Evolutionary conservation across 1,139 yeast genomes (phyloP), one percentile per base, ranked within the genome.

Genomic region (Pichia sp.): DNA sequence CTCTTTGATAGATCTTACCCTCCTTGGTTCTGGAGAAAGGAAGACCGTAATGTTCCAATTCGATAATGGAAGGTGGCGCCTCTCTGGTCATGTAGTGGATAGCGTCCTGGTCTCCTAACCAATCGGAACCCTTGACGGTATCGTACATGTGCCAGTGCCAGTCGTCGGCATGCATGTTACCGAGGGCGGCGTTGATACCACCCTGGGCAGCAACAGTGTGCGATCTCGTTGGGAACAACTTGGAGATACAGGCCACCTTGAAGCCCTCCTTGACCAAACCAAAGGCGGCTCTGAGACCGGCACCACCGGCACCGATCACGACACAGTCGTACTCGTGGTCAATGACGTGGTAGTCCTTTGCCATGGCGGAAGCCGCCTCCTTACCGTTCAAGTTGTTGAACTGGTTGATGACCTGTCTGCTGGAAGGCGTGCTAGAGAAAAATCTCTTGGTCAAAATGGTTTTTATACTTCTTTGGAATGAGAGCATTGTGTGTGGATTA

Each of bases 121-220:
- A 93, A 77, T 93, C 99, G n/a, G 97, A 90, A 62, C 99, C 99
- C 77, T 93, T 93, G 67, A 93, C 99, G 68, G 99, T 93, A 71
- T 93, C 99, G 75, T 92, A 92, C 97, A 93, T 92, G 75, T 93
- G 99, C 98, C 99, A 93, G 73, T 89, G 95, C 99, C 99, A 93
- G 77, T 92, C 93, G 74, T 93, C 99, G 64, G 82, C 79, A 77
- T 95, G 98, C 97, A 93, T 92, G 79, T 93, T 93, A 64, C 95
- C 93, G 62, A 93, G 80, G 46, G 99, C 99, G 65, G 99, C 99
- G 69, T 93, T 93, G 75, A 93, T 93, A 77, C 99, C 99, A 75
- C 99, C 99, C 76, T 93, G 99, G 55, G 99, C 99, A 57, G 99
- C 99, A 56, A 93, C 99, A 34, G 99, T 93, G 73, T 93, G 99